Evolutionary conservation across 225 moss, liverwort and hornwort genomes (phyloP).

Genomic region (Pseudisothecium myosuroides): DNA sequence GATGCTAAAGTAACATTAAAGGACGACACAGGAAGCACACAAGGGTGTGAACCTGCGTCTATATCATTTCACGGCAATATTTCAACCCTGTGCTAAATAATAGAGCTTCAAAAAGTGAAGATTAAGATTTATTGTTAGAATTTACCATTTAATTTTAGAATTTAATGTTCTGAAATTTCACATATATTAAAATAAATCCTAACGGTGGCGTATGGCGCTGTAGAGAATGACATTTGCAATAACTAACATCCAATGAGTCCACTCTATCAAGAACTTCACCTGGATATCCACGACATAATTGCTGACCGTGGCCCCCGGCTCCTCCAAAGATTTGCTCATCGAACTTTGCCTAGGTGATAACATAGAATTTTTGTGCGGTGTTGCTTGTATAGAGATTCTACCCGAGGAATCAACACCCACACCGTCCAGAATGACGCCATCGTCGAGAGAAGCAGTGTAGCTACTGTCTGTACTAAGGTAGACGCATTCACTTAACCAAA

Average conservation of each 20-base stretch:
- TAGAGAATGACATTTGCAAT: background rate
- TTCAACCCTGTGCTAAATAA: background rate
- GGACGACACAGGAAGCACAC: background rate
- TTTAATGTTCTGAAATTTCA: background rate
- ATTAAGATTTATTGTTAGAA: background rate
- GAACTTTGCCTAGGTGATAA: slow-evolving; percentile 23
- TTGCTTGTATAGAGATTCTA: slow-evolving; percentile 20
- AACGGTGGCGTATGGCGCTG: background rate
- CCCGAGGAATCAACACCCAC: slow-evolving; percentile 21
- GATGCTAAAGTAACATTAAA: background rate
- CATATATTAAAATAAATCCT: background rate
- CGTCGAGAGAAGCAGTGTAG: slow-evolving; percentile 62
- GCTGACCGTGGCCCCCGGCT: slow-evolving; percentile 36
- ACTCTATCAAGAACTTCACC: slow-evolving; percentile 16
- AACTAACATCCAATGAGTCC: background rate
- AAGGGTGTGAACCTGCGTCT: background rate
- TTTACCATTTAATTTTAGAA: background rate
- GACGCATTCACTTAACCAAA: slow-evolving; percentile 68
- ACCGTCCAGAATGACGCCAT: slow-evolving; percentile 79
- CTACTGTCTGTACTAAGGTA: slow-evolving; percentile 73
- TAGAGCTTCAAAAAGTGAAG: background rate
- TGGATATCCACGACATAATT: slow-evolving; percentile 87
- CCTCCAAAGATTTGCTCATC: slow-evolving; percentile 36
- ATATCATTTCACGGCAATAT: background rate
- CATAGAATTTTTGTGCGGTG: slow-evolving; percentile 24